These are phyloP conservation scores for Rubroboletus satanas DNA, from an alignment of 768 basidiomycete species.

Conservation along the genomic window DNA sequence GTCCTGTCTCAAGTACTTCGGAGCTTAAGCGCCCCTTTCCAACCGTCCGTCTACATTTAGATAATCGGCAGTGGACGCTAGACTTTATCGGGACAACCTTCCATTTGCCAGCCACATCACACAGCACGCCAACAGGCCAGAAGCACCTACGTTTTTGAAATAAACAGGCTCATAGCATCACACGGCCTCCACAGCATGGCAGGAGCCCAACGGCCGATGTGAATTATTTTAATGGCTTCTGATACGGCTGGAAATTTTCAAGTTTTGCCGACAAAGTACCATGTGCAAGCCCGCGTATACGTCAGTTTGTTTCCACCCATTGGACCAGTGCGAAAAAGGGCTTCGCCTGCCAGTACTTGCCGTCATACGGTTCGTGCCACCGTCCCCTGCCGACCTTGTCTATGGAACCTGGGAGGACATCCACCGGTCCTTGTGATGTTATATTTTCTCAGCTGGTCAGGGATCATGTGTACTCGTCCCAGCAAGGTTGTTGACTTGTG, in stretches of 20 bases:
- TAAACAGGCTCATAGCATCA: slow-evolving; percentile 15
- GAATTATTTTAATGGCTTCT: not conserved
- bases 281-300: not conserved
- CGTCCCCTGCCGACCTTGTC: not conserved
- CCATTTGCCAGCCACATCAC: slow-evolving; percentile 9
- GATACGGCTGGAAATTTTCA: not conserved
- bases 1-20: slow-evolving; percentile 18
- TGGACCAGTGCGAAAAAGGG: not conserved
- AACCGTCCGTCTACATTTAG: slow-evolving; percentile 4
- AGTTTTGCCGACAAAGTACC: slow-evolving; percentile 5
- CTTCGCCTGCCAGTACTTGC: slow-evolving; percentile 4
- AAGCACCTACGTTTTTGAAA: slow-evolving; percentile 5
- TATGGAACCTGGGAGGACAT: not conserved
- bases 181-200: slow-evolving; percentile 22
- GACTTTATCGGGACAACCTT: slow-evolving; percentile 8
- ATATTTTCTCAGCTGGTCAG: not conserved
- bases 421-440: not conserved
- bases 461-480: not conserved
- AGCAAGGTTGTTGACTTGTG: slow-evolving; percentile 7
- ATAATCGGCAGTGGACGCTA: not conserved
- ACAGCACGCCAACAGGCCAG: slow-evolving; percentile 22
- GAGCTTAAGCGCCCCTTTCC: slow-evolving; percentile 32
- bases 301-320: not conserved
- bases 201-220: slow-evolving; percentile 1
- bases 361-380: slow-evolving; percentile 1